phyloP scores from a whole-genome alignment of 495 filamentous ascomycete species.

The Trichoderma parareesei region DNA sequence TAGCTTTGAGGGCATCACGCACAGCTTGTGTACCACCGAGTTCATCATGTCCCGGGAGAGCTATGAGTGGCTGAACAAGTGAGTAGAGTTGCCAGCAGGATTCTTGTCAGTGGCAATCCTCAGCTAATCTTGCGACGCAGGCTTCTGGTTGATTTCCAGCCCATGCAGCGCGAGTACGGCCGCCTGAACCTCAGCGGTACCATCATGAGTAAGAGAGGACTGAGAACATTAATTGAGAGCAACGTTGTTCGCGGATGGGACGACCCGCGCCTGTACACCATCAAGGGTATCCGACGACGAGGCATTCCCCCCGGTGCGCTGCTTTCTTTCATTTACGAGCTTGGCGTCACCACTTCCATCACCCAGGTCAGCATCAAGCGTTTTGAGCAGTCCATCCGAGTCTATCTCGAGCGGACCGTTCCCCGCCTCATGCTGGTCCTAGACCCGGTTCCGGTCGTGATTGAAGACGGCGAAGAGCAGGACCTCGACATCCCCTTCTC shows the following conservation, averaged over 20 bases:
- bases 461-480: constrained; percentile 65
- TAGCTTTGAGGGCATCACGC: constrained; percentile 79
- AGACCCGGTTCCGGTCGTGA: constrained; percentile 70
- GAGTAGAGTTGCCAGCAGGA: neutral
- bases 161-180: constrained; percentile 74
- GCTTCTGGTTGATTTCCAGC: constrained; percentile 62
- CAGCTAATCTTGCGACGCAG: constrained; percentile 24
- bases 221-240: constrained; percentile 65
- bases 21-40: constrained; percentile 84
- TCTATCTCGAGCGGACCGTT: constrained; percentile 74
- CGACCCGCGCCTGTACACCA: constrained; percentile 79
- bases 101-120: too few relatives aligned
- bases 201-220: constrained; percentile 75
- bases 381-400: constrained; percentile 72
- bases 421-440: constrained; percentile 81
- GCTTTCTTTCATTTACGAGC: constrained; percentile 76
- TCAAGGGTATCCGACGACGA: constrained; percentile 74
- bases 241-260: constrained; percentile 76
- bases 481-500: constrained; percentile 66
- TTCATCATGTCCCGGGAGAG: constrained; percentile 67
- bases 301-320: constrained; percentile 84
- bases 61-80: constrained; percentile 77
- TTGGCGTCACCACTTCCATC: constrained; percentile 73
- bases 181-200: constrained; percentile 75
- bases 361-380: constrained; percentile 63